Percentiles rank a stretch among this genome's conserved stretches.
Conservation (phyloP, 2,329 filamentous ascomycete genomes). For the Colletotrichum melonis region DNA sequence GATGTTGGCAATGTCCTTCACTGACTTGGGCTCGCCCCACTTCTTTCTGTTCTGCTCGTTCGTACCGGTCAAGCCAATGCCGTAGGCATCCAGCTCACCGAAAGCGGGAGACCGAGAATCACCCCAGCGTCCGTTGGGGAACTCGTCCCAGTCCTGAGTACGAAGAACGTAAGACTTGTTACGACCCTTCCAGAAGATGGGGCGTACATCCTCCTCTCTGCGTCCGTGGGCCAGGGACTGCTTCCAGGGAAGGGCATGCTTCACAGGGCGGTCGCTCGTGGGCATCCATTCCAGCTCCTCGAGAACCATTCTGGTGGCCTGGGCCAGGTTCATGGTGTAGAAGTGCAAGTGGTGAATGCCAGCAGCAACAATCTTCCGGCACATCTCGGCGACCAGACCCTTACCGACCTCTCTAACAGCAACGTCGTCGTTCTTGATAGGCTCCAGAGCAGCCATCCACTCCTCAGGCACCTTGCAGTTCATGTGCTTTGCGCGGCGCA, state of each 20-base stretch:
- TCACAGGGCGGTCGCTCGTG: conserved; percentile 79
- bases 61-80: conserved; percentile 91
- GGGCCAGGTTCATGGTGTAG: conserved; percentile 99
- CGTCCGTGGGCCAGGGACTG: conserved; percentile 91
- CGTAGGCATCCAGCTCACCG: conserved; percentile 93
- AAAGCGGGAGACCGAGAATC: conserved; percentile 97
- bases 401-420: conserved; percentile 92
- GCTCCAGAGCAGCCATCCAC: conserved; percentile 87
- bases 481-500: conserved; percentile 91
- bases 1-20: conserved; percentile 83
- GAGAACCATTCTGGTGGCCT: conserved; percentile 92
- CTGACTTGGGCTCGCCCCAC: conserved; percentile 86
- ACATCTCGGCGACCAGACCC: conserved; percentile 88
- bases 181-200: conserved; percentile 98
- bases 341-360: conserved; percentile 94
- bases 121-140: conserved; percentile 98
- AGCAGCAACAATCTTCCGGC: conserved; percentile 82
- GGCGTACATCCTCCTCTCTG: conserved; percentile 93
- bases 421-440: conserved; percentile 96
- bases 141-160: conserved; percentile 99
- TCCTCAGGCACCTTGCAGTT: conserved; percentile 83
- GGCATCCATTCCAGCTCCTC: conserved; percentile 89
- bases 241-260: conserved; percentile 95
- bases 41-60: conserved; percentile 96
- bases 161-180: conserved; percentile 95